Conservation (phyloP, 148 eudicot genomes). For the Diospyros lotus region DNA sequence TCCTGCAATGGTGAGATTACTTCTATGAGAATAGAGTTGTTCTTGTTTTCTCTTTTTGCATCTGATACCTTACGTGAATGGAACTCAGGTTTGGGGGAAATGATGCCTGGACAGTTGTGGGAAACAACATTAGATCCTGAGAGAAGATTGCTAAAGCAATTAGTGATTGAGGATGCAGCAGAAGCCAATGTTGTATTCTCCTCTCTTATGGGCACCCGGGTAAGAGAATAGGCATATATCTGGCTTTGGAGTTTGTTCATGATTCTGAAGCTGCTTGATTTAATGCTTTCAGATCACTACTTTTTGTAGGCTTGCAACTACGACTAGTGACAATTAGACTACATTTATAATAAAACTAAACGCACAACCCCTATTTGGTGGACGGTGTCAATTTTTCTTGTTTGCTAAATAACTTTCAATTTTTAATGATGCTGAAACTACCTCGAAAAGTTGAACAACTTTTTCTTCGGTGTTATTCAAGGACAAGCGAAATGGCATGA, state of each 20-base stretch:
- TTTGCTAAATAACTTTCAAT: background rate
- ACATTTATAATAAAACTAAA: background rate
- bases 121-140: constrained; percentile 91
- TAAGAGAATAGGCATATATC: constrained; percentile 24
- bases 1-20: too few species aligned
- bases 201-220: constrained; percentile 93
- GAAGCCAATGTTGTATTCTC: constrained; percentile 89
- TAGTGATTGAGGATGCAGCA: constrained; percentile 84
- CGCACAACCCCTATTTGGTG: background rate
- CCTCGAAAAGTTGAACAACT: too few species aligned
- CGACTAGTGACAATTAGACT: background rate
- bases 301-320: background rate
- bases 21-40: background rate
- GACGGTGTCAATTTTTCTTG: background rate
- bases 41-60: background rate
- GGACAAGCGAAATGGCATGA: too few species aligned
- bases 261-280: background rate
- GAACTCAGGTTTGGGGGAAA: constrained; percentile 83
- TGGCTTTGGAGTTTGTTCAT: background rate
- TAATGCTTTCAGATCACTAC: background rate
- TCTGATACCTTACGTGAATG: background rate
- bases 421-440: background rate
- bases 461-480: too few species aligned
- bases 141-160: constrained; percentile 69
- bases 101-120: constrained; percentile 97